Base-by-base conservation (phyloP, 2,329 filamentous ascomycete genomes). In the Sordariomycetes sp. region DNA sequence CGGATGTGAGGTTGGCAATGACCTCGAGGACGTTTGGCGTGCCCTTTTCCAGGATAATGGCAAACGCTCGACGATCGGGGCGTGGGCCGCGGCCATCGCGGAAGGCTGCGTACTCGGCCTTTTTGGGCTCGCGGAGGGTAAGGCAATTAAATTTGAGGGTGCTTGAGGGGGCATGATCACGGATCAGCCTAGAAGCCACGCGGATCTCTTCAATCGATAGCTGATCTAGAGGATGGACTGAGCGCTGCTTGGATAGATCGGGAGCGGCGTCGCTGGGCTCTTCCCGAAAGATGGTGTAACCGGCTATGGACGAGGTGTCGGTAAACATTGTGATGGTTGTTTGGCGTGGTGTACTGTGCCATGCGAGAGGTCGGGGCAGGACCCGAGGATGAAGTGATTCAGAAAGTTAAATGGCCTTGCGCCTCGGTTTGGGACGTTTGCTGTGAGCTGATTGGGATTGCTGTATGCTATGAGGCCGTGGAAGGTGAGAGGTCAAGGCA, bases 81-180 rank as follows among this genome's bases (percentile, higher is more conserved):
- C 68, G 66, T 3, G 71, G 57, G 4, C 64, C 58, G 16, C 42
- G 53, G 18, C 70, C 66, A 20, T 58, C 57, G 36, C 75, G 67
- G 24, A 75, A 79, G 33, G 78, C 75, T 14, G 75, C 57, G 50
- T 79, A 82, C n/a, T 68, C 40, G 67, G 63, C 42, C 61, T 83
- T 83, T 25, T 64, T 61, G 4, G 79, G 78, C 46, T 83, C 77
- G 33, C 79, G 68, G 4, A 82, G 61, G 16, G 75, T 82, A 33
- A 86, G 70, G 44, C 70, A 72, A 58, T 85, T 85, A 65, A 63
- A 63, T 42, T 63, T 63, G 32, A 61, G 33, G 9, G 44, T 39
- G 33, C 48, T 50, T 34, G 54, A 46, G 27, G 33, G 42, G 12
- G 54, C 54, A 41, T 57, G 37, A 6, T 60, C 57, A 21, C 64